Conservation (phyloP, 139 green algal genomes). For the Chlorella ohadii region DNA sequence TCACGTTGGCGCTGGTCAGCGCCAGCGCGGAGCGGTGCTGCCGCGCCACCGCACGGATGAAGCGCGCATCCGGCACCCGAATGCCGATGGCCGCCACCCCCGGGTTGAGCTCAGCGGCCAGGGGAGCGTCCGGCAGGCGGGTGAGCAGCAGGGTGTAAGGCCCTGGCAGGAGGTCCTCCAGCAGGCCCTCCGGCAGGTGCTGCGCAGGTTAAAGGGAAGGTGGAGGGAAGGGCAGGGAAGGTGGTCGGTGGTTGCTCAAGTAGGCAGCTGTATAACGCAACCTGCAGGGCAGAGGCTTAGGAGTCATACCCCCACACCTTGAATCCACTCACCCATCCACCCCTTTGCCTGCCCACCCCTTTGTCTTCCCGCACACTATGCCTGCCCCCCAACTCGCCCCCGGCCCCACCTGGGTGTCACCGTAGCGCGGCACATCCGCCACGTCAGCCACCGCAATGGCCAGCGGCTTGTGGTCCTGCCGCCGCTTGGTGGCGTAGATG, state of each 20-base stretch:
- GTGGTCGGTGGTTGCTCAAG: background rate
- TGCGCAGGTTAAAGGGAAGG: background rate
- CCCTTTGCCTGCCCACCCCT: background rate
- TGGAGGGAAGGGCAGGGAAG: background rate
- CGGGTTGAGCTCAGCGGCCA: slow-evolving; percentile 60
- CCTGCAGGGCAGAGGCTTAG: too few species aligned
- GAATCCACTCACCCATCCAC: background rate
- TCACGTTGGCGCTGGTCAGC: slow-evolving; percentile 77
- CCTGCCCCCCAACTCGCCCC: background rate
- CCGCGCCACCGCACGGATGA: slow-evolving; percentile 60
- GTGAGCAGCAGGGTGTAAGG: slow-evolving; percentile 76
- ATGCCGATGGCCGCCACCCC: slow-evolving; percentile 58
- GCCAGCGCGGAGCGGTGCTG: slow-evolving; percentile 58
- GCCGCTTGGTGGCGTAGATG: slow-evolving; percentile 71
- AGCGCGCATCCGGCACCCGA: slow-evolving; percentile 69
- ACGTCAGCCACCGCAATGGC: slow-evolving; percentile 72
- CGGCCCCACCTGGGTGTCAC: slow-evolving; percentile 23
- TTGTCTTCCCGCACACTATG: too few species aligned
- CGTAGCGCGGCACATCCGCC: slow-evolving; percentile 55
- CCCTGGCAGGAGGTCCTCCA: slow-evolving; percentile 75
- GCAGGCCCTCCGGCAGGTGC: slow-evolving; percentile 57
- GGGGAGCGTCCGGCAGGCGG: slow-evolving; percentile 42
- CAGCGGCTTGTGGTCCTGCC: slow-evolving; percentile 49
- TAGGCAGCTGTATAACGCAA: too few species aligned
- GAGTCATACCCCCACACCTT: too few species aligned